Conservation (phyloP, 2,329 filamentous ascomycete genomes). For the Cytospora schulzeri region DNA sequence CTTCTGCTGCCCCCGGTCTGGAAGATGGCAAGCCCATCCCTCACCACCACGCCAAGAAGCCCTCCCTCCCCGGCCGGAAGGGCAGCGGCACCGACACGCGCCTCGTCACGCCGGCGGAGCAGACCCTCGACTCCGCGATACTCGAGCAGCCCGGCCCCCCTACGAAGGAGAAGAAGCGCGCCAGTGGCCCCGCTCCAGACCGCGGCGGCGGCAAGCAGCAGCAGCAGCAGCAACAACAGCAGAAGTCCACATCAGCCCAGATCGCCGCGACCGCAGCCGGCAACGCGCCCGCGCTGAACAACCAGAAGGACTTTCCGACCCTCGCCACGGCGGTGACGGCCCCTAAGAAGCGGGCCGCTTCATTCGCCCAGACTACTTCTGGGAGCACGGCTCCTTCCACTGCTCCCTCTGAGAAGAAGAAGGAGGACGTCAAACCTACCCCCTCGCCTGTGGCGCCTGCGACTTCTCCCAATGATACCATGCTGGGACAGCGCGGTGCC, state of each 20-base stretch:
- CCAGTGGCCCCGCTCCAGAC: not conserved
- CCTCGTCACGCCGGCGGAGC: constrained; percentile 23
- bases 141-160: constrained; percentile 21
- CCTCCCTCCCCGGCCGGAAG: constrained; percentile 16
- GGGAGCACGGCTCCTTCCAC: not conserved
- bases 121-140: constrained; percentile 17
- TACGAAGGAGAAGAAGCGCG: constrained; percentile 17
- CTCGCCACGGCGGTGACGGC: constrained; percentile 11
- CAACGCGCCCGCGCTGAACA: not conserved
- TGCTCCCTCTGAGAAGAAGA: not conserved
- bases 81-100: constrained; percentile 8
- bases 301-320: constrained; percentile 16
- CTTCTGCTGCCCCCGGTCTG: not conserved
- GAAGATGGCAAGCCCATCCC: not conserved
- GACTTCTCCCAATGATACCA: constrained; percentile 3
- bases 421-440: not conserved
- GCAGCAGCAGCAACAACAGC: constrained; percentile 1
- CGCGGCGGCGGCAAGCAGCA: not conserved
- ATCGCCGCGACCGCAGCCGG: not conserved
- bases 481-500: not conserved
- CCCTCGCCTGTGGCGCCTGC: not conserved
- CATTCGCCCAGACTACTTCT: constrained; percentile 7
- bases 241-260: constrained; percentile 2
- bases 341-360: constrained; percentile 14
- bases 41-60: constrained; percentile 10